These are phyloP conservation scores for Perilla frutescens DNA, from an alignment of 257 asterid genomes.

Conservation along the genomic window DNA sequence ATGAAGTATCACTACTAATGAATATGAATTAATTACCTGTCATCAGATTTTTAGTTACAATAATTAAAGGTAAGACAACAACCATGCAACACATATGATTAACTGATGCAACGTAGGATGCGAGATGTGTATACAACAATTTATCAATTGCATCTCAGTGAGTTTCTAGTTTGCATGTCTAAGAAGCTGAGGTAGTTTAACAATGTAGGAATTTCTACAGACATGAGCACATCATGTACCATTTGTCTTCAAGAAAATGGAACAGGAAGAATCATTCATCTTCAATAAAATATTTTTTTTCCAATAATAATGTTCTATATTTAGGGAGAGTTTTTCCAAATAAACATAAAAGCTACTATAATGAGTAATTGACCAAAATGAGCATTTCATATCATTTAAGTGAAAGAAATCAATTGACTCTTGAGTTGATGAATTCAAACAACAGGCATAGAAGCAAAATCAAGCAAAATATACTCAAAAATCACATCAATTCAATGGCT, in stretches of 20 bases:
- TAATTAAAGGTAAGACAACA: conserved; percentile 15
- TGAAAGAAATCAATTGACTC: no score
- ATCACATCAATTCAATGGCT: no score
- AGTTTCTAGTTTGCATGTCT: not conserved
- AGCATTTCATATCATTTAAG: no score
- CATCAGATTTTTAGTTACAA: not conserved
- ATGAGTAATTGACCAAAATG: conserved; percentile 1
- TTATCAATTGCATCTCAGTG: conserved; percentile 15
- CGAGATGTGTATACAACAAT: not conserved
- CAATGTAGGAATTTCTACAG: not conserved
- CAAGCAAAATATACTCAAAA: no score
- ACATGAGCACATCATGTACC: not conserved
- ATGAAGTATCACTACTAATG: no score
- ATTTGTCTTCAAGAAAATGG: not conserved
- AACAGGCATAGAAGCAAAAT: no score
- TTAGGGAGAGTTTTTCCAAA: not conserved
- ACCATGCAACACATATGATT: not conserved
- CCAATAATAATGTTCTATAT: not conserved
- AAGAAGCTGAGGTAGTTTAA: not conserved
- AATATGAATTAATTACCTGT: no score
- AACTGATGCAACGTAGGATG: not conserved
- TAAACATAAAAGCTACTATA: not conserved
- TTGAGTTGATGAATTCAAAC: no score
- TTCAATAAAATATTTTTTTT: not conserved
- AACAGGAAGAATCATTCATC: not conserved